phyloP scores from a whole-genome alignment of 305 asterid species.

The Nicotiana rustica region DNA sequence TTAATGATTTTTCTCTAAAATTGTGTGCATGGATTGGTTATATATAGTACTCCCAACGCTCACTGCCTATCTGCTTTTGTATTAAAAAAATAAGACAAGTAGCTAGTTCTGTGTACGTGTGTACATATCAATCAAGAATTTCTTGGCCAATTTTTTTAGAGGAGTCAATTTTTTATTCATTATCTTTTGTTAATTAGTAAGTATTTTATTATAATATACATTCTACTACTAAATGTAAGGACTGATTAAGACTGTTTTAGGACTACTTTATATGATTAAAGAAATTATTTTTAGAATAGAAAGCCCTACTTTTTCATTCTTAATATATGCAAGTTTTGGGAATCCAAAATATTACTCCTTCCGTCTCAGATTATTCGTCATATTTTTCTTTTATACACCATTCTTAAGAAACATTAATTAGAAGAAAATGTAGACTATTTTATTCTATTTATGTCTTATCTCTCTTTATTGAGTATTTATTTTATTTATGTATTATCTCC shows the following conservation, averaged over 20 bases:
- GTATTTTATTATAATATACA: not conserved
- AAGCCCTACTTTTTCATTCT: conserved; percentile 17
- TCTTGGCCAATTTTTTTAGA: conserved; percentile 13
- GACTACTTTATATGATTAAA: not conserved
- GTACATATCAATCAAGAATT: not conserved
- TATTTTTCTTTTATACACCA: too few species aligned
- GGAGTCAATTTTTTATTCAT: not conserved
- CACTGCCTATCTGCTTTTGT: not conserved
- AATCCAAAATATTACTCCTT: not conserved
- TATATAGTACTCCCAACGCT: conserved; percentile 3
- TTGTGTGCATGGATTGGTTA: not conserved
- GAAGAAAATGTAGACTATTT: too few species aligned
- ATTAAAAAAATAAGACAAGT: not conserved
- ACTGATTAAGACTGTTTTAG: not conserved
- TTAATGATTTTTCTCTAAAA: not conserved
- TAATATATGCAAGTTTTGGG: not conserved
- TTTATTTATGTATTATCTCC: too few species aligned
- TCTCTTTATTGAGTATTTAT: too few species aligned
- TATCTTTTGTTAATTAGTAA: not conserved
- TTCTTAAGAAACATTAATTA: too few species aligned
- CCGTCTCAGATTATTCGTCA: too few species aligned
- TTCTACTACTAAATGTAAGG: not conserved
- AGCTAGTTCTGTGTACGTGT: not conserved
- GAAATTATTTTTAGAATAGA: not conserved
- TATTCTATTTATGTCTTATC: too few species aligned